A percentile compares a stretch with the other conserved stretches of the same genome.
These are phyloP conservation scores for Cyclocybe aegerita DNA, from an alignment of 768 basidiomycete species.

Conservation along the genomic window DNA sequence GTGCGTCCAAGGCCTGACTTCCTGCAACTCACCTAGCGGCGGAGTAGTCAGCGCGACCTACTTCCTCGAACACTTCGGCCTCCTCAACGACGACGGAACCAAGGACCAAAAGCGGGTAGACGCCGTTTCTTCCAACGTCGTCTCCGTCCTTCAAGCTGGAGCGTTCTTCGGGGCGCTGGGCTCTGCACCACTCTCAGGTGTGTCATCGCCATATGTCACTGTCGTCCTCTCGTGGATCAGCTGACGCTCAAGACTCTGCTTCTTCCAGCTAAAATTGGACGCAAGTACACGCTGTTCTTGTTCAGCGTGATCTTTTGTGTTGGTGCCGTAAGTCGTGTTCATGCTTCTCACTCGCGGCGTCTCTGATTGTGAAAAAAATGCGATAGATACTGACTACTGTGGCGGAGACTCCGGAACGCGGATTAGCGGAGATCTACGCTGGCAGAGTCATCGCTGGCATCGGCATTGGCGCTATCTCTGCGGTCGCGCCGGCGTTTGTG, in stretches of 20 bases:
- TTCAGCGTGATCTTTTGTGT: constrained; percentile 66
- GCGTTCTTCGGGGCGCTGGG: constrained; percentile 86
- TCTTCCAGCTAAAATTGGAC: constrained; percentile 59
- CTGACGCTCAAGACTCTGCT: neutral
- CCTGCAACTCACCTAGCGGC: constrained; percentile 39
- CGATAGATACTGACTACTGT: constrained; percentile 68
- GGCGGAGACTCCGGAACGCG: constrained; percentile 49
- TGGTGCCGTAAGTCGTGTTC: constrained; percentile 58
- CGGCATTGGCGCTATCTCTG: constrained; percentile 80
- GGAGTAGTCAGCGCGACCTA: constrained; percentile 66
- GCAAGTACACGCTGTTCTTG: constrained; percentile 58
- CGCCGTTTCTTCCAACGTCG: constrained; percentile 76
- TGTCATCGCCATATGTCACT: constrained; percentile 14
- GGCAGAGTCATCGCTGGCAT: constrained; percentile 81
- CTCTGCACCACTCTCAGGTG: constrained; percentile 70
- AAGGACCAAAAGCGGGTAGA: constrained; percentile 37
- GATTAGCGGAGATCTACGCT: constrained; percentile 70
- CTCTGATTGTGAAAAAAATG: neutral
- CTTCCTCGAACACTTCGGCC: constrained; percentile 64
- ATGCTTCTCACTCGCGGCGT: neutral
- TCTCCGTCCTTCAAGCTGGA: constrained; percentile 84
- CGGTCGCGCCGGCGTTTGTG: constrained; percentile 84
- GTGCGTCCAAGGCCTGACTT: neutral
- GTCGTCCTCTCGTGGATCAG: neutral
- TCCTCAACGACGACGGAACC: constrained; percentile 44